These are phyloP conservation scores for Cadophora luteo-olivacea DNA, from an alignment of 2,329 filamentous ascomycete genomes.

Conservation along the genomic window DNA sequence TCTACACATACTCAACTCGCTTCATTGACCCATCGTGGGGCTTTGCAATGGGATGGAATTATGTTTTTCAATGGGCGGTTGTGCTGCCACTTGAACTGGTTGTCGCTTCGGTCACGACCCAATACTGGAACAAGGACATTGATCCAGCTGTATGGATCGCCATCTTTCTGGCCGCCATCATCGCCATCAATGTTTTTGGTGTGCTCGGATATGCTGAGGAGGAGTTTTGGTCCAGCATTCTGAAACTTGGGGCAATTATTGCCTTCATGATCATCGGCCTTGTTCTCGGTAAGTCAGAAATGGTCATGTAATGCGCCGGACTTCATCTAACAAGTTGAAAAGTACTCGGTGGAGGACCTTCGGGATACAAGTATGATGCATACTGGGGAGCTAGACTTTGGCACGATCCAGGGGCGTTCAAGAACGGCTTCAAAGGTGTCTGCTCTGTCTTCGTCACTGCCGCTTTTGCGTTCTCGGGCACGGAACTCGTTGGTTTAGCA, in stretches of 20 bases:
- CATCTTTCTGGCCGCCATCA: constrained; percentile 77
- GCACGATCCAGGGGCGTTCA: constrained; percentile 78
- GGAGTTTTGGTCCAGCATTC: constrained; percentile 82
- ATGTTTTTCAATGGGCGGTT: constrained; percentile 85
- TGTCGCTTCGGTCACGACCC: constrained; percentile 80
- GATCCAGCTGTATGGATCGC: constrained; percentile 76
- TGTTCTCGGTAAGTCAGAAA: constrained; percentile 24
- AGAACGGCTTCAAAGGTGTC: constrained; percentile 81
- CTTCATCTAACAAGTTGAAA: constrained; percentile 29
- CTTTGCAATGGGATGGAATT: constrained; percentile 93
- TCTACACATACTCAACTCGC: constrained; percentile 86
- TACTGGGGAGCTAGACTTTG: constrained; percentile 69
- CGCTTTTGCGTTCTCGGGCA: constrained; percentile 77
- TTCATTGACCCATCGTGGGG: constrained; percentile 96
- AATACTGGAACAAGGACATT: constrained; percentile 71
- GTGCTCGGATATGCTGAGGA: constrained; percentile 88
- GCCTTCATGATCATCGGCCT: constrained; percentile 75
- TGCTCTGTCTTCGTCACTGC: constrained; percentile 79
- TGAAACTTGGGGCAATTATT: constrained; percentile 85
- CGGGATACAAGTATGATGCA: constrained; percentile 72
- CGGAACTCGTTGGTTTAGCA: constrained; percentile 76
- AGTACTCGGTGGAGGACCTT: constrained; percentile 77
- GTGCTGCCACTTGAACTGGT: constrained; percentile 85
- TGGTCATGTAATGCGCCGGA: background rate
- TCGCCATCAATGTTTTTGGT: constrained; percentile 84